These are phyloP conservation scores for Fusarium denticulatum DNA, from an alignment of 2,329 filamentous ascomycete species.

Conservation along the genomic window DNA sequence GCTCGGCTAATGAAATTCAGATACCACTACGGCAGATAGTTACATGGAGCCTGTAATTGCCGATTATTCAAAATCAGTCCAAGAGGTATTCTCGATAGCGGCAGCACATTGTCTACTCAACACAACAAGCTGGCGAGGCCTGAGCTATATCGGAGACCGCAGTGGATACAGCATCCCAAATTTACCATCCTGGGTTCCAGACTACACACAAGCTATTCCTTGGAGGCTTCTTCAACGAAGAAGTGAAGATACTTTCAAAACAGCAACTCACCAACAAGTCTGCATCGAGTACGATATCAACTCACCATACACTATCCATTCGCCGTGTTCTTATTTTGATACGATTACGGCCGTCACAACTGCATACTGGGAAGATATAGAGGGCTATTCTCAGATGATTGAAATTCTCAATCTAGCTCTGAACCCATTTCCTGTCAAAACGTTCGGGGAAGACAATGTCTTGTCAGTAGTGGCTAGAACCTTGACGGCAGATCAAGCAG, in stretches of 20 bases:
- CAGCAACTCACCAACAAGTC: not conserved
- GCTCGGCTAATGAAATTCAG: not conserved
- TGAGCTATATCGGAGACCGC: not conserved
- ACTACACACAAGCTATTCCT: not conserved
- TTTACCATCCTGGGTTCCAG: conserved; percentile 1
- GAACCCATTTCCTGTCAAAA: not conserved
- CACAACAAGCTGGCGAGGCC: not conserved
- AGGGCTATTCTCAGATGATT: not conserved
- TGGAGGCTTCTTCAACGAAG: conserved; percentile 1
- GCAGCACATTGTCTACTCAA: conserved; percentile 1
- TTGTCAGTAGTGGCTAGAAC: not conserved
- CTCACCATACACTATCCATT: not conserved
- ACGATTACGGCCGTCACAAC: not conserved
- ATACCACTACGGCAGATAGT: not conserved
- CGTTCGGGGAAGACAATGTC: not conserved
- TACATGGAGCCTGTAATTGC: not conserved
- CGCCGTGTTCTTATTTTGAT: not conserved
- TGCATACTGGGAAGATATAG: not conserved
- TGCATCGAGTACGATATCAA: not conserved
- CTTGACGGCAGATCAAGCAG: not conserved
- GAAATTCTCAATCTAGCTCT: not conserved
- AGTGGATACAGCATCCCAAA: not conserved
- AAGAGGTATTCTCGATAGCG: not conserved
- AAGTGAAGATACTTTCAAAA: not conserved
- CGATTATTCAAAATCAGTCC: not conserved